A percentile compares a stretch with the other conserved stretches of the same genome.
These are phyloP conservation scores for Monilinia fructicola DNA, from an alignment of 2,329 filamentous ascomycete genomes.

Conservation along the genomic window DNA sequence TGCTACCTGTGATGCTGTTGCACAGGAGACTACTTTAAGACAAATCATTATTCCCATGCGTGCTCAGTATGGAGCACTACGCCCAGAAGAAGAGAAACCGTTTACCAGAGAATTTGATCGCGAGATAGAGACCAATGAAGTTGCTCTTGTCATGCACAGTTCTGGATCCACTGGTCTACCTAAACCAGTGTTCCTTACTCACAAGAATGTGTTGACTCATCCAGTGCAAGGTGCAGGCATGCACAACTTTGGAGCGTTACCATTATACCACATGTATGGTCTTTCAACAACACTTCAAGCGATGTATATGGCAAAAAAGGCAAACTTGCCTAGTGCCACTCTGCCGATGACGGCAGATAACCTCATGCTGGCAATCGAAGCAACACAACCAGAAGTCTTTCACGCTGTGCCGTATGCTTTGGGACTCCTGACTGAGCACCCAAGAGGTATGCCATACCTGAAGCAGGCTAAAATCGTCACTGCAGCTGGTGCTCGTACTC, in stretches of 20 bases:
- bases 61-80: slow-evolving; percentile 21
- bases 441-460: slow-evolving; percentile 53
- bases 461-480: slow-evolving; percentile 51
- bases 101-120: slow-evolving; percentile 22
- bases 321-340: slow-evolving; percentile 54
- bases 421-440: slow-evolving; percentile 59
- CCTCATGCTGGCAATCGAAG: slow-evolving; percentile 47
- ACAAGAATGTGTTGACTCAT: slow-evolving; percentile 51
- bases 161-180: slow-evolving; percentile 59
- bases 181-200: slow-evolving; percentile 60
- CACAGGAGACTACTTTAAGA: slow-evolving; percentile 19
- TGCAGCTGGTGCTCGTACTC: slow-evolving; percentile 58
- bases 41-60: slow-evolving; percentile 23
- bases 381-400: slow-evolving; percentile 45
- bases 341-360: slow-evolving; percentile 54
- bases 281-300: slow-evolving; percentile 55
- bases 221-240: slow-evolving; percentile 34
- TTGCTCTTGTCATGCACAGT: slow-evolving; percentile 33
- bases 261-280: slow-evolving; percentile 60
- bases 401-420: slow-evolving; percentile 54
- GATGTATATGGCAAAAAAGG: slow-evolving; percentile 50
- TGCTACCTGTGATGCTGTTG: slow-evolving; percentile 15
- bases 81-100: slow-evolving; percentile 10
- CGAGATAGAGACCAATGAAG: slow-evolving; percentile 21
- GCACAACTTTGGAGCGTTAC: slow-evolving; percentile 55